Conservation (phyloP, 2,329 filamentous ascomycete species). For the Aureobasidium subglaciale region DNA sequence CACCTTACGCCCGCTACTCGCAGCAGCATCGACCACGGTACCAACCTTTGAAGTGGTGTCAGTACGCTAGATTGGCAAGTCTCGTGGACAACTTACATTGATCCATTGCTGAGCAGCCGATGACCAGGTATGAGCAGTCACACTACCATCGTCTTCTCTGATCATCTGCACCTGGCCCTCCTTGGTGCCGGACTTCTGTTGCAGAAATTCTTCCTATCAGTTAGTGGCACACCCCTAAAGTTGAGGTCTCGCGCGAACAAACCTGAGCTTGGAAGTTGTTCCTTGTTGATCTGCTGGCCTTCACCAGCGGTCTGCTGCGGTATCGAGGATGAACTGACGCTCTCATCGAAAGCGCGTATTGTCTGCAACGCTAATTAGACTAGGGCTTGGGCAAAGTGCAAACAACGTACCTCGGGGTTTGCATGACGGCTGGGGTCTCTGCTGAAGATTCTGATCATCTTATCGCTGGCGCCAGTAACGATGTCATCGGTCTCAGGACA, state of each 20-base stretch:
- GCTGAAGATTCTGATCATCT: slow-evolving; percentile 76
- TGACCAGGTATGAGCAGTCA: slow-evolving; percentile 88
- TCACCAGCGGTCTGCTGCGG: slow-evolving; percentile 74
- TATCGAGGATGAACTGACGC: slow-evolving; percentile 76
- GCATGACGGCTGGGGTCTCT: slow-evolving; percentile 64
- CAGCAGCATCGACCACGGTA: slow-evolving; percentile 86
- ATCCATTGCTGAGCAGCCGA: slow-evolving; percentile 34
- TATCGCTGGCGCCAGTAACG: slow-evolving; percentile 86
- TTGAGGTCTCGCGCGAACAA: slow-evolving; percentile 13
- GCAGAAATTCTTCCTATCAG: slow-evolving; percentile 61
- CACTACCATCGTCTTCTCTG: slow-evolving; percentile 67
- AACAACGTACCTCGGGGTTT: slow-evolving; percentile 42
- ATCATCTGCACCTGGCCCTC: slow-evolving; percentile 96
- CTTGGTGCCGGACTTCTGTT: slow-evolving; percentile 78
- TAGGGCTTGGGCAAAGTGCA: background rate
- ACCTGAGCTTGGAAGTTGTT: slow-evolving; percentile 72
- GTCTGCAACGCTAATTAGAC: background rate
- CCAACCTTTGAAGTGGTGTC: slow-evolving; percentile 55
- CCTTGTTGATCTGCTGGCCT: slow-evolving; percentile 67
- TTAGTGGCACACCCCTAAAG: background rate
- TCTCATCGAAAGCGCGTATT: slow-evolving; percentile 53
- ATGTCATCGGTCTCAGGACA: slow-evolving; percentile 81
- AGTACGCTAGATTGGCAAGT: background rate
- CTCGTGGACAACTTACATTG: slow-evolving; percentile 10
- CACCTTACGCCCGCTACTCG: slow-evolving; percentile 59